Evolutionary conservation across 495 filamentous ascomycete genomes (phyloP).

Genomic region (Barbatosphaeria neglecta): DNA sequence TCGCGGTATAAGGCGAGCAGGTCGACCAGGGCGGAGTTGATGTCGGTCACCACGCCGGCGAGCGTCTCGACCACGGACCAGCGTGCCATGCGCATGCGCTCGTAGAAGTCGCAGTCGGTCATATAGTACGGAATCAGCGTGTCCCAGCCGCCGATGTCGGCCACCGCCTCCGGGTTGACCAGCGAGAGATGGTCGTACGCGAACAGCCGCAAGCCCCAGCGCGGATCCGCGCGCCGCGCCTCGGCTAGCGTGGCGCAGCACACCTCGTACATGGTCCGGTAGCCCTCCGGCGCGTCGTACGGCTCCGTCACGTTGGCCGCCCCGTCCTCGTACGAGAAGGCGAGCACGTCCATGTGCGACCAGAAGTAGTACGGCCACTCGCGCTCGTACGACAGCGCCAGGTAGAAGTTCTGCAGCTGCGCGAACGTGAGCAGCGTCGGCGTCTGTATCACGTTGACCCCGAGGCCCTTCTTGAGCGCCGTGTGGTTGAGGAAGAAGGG

Average conservation of each 20-base stretch:
- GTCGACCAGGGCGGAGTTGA: slow-evolving; percentile 33
- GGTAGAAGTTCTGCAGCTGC: slow-evolving; percentile 53
- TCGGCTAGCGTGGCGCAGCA: slow-evolving; percentile 29
- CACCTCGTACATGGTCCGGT: slow-evolving; percentile 40
- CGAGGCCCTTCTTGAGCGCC: slow-evolving; percentile 31
- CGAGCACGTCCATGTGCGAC: slow-evolving; percentile 48
- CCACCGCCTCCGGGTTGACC: slow-evolving; percentile 40
- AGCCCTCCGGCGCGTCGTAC: slow-evolving; percentile 23
- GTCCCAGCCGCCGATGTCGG: slow-evolving; percentile 49
- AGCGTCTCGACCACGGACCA: slow-evolving; percentile 33
- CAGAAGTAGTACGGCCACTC: slow-evolving; percentile 48
- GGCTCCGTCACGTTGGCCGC: slow-evolving; percentile 13
- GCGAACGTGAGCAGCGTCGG: slow-evolving; percentile 49
- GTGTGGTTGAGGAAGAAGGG: slow-evolving; percentile 52
- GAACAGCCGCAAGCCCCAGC: slow-evolving; percentile 44
- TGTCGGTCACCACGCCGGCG: slow-evolving; percentile 43
- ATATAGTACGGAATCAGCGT: slow-evolving; percentile 49
- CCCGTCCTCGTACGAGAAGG: slow-evolving; percentile 32
- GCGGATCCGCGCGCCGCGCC: slow-evolving; percentile 12
- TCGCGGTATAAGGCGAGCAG: slow-evolving; percentile 35
- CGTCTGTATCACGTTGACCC: slow-evolving; percentile 45
- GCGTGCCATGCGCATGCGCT: slow-evolving; percentile 37
- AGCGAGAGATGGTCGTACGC: slow-evolving; percentile 48
- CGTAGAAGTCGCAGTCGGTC: slow-evolving; percentile 49
- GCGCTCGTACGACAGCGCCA: slow-evolving; percentile 22